phyloP scores from a whole-genome alignment of 2,329 filamentous ascomycete species.

The Apiospora malaysiana region DNA sequence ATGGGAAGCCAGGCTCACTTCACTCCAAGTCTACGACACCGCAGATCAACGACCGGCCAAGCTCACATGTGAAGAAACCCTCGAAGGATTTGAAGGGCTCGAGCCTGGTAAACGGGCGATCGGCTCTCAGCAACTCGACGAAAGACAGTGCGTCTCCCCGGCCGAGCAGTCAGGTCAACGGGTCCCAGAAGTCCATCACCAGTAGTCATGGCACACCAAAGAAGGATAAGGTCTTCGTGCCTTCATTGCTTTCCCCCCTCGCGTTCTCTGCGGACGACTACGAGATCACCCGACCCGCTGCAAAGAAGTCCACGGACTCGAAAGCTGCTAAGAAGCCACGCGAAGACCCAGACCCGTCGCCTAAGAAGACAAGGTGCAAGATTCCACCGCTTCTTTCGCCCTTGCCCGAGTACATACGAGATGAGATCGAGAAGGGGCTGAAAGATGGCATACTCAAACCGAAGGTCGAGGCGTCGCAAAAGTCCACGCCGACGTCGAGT shows the following conservation, averaged over 20 bases:
- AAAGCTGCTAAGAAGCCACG: slow-evolving; percentile 37
- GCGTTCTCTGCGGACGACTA: slow-evolving; percentile 50
- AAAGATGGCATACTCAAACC: slow-evolving; percentile 20
- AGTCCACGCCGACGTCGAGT: slow-evolving; percentile 26
- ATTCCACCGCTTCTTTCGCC: slow-evolving; percentile 61
- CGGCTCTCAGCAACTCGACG: slow-evolving; percentile 29
- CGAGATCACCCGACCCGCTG: slow-evolving; percentile 32
- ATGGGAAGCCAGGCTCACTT: slow-evolving; percentile 29
- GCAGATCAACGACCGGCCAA: slow-evolving; percentile 33
- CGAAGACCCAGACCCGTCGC: slow-evolving; percentile 44
- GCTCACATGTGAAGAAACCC: slow-evolving; percentile 31
- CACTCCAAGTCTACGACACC: slow-evolving; percentile 30
- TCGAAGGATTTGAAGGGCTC: slow-evolving; percentile 33
- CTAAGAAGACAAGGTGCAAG: slow-evolving; percentile 43
- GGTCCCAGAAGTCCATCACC: slow-evolving; percentile 41
- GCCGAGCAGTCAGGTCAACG: slow-evolving; percentile 50
- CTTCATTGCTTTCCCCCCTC: slow-evolving; percentile 59
- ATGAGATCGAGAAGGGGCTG: slow-evolving; percentile 28
- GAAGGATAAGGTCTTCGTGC: slow-evolving; percentile 51
- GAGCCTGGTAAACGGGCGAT: slow-evolving; percentile 35
- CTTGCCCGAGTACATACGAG: slow-evolving; percentile 16
- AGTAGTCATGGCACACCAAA: slow-evolving; percentile 44
- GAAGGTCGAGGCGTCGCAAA: not conserved
- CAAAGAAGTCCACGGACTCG: slow-evolving; percentile 41
- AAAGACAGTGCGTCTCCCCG: slow-evolving; percentile 42